Percentiles rank a stretch among this genome's conserved stretches.
Evolutionary conservation across 495 filamentous ascomycete genomes (phyloP).

Genomic region (Extremus antarcticus): DNA sequence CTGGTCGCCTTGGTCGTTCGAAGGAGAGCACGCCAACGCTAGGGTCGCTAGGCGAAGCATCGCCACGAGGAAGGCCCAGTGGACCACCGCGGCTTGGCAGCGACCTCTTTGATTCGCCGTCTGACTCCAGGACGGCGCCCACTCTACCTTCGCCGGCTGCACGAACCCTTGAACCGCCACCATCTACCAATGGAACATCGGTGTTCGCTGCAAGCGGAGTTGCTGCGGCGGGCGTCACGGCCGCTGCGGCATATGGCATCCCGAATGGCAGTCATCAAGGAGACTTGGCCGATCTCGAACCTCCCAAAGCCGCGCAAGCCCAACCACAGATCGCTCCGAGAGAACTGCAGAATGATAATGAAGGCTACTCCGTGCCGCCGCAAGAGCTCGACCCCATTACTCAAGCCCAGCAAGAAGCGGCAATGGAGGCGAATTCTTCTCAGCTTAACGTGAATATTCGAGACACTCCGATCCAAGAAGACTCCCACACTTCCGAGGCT

Average conservation of each 20-base stretch:
- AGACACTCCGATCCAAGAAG: slow-evolving; percentile 86
- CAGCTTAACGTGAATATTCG: slow-evolving; percentile 85
- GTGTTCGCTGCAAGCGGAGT: neutral
- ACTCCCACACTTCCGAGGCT: slow-evolving; percentile 76
- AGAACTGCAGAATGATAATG: slow-evolving; percentile 43
- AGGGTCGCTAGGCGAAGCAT: slow-evolving; percentile 12
- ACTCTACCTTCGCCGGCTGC: neutral
- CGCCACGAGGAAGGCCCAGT: slow-evolving; percentile 6
- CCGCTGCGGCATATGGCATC: neutral
- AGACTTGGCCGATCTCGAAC: slow-evolving; percentile 19
- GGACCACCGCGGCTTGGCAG: slow-evolving; percentile 16
- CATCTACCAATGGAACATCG: neutral
- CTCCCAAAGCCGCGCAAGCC: slow-evolving; percentile 10
- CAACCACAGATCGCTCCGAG: neutral
- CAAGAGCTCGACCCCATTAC: slow-evolving; percentile 67
- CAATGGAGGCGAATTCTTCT: slow-evolving; percentile 48
- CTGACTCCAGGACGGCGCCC: neutral
- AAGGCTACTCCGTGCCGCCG: slow-evolving; percentile 61
- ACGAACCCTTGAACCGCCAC: neutral
- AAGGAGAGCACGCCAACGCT: slow-evolving; percentile 9
- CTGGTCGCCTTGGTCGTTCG: slow-evolving; percentile 7
- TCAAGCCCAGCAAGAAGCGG: slow-evolving; percentile 68
- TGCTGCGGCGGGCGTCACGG: neutral
- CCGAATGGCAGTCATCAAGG: slow-evolving; percentile 18
- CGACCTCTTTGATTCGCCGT: slow-evolving; percentile 11